Percentiles rank a stretch among this genome's conserved stretches.
These are phyloP conservation scores for Microcyclosporella mali DNA, from an alignment of 2,329 filamentous ascomycete genomes.

Conservation along the genomic window DNA sequence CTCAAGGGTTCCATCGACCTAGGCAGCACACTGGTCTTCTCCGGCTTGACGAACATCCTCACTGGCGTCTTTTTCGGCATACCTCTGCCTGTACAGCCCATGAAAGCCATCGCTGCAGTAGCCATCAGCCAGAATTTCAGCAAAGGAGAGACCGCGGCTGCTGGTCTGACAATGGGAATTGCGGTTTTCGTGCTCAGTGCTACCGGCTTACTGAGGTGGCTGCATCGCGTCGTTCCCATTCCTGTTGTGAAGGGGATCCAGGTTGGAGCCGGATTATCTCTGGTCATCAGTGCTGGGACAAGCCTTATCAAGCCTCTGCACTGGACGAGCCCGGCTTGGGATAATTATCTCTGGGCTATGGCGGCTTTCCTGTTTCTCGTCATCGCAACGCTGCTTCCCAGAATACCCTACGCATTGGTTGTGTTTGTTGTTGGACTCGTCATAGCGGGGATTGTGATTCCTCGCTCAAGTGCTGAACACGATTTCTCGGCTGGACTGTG, in stretches of 20 bases:
- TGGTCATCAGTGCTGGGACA: slow-evolving; percentile 70
- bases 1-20: slow-evolving; percentile 73
- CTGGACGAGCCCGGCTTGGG: slow-evolving; percentile 62
- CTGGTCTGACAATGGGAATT: slow-evolving; percentile 70
- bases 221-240: slow-evolving; percentile 68
- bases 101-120: slow-evolving; percentile 84
- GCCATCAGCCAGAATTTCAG: slow-evolving; percentile 67
- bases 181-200: slow-evolving; percentile 70
- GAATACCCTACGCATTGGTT: slow-evolving; percentile 70
- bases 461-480: slow-evolving; percentile 36
- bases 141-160: slow-evolving; percentile 67
- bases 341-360: slow-evolving; percentile 75
- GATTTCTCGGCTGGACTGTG: slow-evolving; percentile 48
- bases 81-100: slow-evolving; percentile 83
- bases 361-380: slow-evolving; percentile 67
- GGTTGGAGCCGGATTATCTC: slow-evolving; percentile 78
- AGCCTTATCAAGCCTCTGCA: slow-evolving; percentile 60
- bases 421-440: slow-evolving; percentile 64
- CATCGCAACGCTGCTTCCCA: slow-evolving; percentile 56
- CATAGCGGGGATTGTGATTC: slow-evolving; percentile 44
- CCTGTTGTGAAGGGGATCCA: slow-evolving; percentile 94
- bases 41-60: slow-evolving; percentile 76
- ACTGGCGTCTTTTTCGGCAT: slow-evolving; percentile 81
- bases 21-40: slow-evolving; percentile 78
- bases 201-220: slow-evolving; percentile 71